Conservation (phyloP, 768 basidiomycete genomes). For the Kwoniella sp. region DNA sequence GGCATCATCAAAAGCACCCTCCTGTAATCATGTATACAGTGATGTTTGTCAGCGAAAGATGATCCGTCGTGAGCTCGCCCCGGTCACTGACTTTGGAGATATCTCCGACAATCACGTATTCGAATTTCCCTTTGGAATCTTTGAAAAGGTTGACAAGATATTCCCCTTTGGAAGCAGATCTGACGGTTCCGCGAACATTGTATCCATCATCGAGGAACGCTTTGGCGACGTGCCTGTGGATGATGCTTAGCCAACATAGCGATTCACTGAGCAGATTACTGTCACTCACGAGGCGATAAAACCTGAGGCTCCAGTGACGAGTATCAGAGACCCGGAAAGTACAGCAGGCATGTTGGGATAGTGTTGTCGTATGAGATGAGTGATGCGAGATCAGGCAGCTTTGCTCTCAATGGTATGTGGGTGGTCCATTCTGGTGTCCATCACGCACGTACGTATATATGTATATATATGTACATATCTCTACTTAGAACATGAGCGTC, state of each 20-base stretch:
- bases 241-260: neutral
- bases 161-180: slow-evolving; percentile 64
- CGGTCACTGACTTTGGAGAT: slow-evolving; percentile 63
- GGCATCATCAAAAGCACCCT: slow-evolving; percentile 73
- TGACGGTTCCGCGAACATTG: slow-evolving; percentile 67
- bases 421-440: too few species aligned
- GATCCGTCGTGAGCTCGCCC: too few species aligned
- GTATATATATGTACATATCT: too few species aligned
- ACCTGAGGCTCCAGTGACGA: slow-evolving; percentile 48
- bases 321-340: slow-evolving; percentile 26
- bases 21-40: slow-evolving; percentile 17
- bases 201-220: slow-evolving; percentile 60
- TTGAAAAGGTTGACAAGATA: slow-evolving; percentile 63
- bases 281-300: slow-evolving; percentile 34
- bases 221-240: neutral
- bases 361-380: neutral
- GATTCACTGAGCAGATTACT: neutral
- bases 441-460: too few species aligned
- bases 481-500: too few species aligned
- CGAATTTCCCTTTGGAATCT: slow-evolving; percentile 61
- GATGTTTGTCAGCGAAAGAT: neutral
- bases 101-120: slow-evolving; percentile 71
- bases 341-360: slow-evolving; percentile 26
- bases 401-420: too few species aligned
- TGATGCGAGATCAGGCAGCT: too few species aligned